phyloP scores from a whole-genome alignment of 1,284 basidiomycete genomes.

The Ceratorhiza oryzae-sativae region DNA sequence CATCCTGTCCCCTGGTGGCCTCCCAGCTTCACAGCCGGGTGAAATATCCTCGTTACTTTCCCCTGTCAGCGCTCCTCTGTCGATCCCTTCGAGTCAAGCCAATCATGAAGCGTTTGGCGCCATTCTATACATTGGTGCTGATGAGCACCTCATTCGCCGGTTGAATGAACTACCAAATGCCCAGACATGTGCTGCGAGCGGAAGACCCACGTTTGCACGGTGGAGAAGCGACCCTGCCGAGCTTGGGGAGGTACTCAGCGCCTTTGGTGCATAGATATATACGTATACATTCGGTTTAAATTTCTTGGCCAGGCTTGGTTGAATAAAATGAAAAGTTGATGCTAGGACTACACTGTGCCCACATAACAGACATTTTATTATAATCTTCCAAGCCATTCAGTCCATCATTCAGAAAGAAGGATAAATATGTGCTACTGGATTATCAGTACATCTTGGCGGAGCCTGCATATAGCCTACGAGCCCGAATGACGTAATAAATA shows the following conservation, averaged over 20 bases:
- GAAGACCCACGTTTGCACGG: slow-evolving; percentile 13
- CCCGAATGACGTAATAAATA: too few species aligned
- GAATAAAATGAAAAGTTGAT: too few species aligned
- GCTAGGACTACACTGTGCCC: too few species aligned
- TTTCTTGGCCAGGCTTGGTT: background rate
- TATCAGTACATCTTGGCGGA: too few species aligned
- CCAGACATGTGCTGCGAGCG: slow-evolving; percentile 60
- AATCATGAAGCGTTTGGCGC: slow-evolving; percentile 43
- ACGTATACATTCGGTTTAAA: background rate
- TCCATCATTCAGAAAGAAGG: too few species aligned
- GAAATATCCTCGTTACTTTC: slow-evolving; percentile 69
- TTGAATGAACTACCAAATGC: slow-evolving; percentile 74
- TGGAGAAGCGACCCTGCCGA: slow-evolving; percentile 15
- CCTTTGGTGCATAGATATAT: background rate
- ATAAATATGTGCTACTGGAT: too few species aligned
- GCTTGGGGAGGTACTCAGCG: slow-evolving; percentile 8
- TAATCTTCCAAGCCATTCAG: too few species aligned
- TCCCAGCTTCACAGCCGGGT: background rate
- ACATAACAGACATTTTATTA: too few species aligned
- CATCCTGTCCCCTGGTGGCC: slow-evolving; percentile 54
- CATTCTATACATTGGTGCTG: slow-evolving; percentile 70
- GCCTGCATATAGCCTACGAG: too few species aligned
- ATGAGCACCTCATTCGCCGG: slow-evolving; percentile 75
- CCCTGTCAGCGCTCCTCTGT: slow-evolving; percentile 49
- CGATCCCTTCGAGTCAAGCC: slow-evolving; percentile 36